Evolutionary conservation across 352 stramenopile species (phyloP).

Genomic region (Stramenopiles sp.): DNA sequence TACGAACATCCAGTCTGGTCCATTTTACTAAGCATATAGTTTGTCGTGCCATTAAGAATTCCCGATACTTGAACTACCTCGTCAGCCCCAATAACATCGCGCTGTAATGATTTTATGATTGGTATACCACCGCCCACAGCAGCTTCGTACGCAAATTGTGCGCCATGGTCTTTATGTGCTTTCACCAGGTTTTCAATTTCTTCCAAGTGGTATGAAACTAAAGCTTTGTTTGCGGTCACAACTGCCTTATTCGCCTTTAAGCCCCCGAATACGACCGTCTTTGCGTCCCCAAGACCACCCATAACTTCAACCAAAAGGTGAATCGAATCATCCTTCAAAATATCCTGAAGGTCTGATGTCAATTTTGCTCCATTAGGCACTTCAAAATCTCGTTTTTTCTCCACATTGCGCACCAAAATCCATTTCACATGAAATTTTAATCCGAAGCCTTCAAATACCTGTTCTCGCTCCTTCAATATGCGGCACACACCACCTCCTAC

Average conservation of each 20-base stretch:
- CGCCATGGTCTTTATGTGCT: conserved; percentile 35
- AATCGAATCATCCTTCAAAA: conserved; percentile 69
- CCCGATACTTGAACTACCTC: conserved; percentile 49
- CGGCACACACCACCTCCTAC: neutral
- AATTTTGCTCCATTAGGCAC: conserved; percentile 32
- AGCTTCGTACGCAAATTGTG: conserved; percentile 78
- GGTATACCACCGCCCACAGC: conserved; percentile 65
- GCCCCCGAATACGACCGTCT: conserved; percentile 70
- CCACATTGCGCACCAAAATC: conserved; percentile 31
- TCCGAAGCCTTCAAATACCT: neutral
- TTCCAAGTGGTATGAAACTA: conserved; percentile 74
- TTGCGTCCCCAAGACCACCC: conserved; percentile 75
- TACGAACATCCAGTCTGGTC: conserved; percentile 71
- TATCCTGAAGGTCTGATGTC: conserved; percentile 38
- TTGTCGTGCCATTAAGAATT: conserved; percentile 93
- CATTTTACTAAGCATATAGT: conserved; percentile 96
- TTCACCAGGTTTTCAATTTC: conserved; percentile 62
- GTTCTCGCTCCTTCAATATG: neutral
- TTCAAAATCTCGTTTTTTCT: conserved; percentile 43
- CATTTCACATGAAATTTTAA: neutral
- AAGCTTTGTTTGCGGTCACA: conserved; percentile 88
- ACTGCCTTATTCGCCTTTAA: conserved; percentile 73
- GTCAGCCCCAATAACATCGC: neutral
- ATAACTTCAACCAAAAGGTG: conserved; percentile 90
- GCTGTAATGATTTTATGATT: conserved; percentile 10